Evolutionary conservation across 371 early-diverging fungal species (phyloP).

Genomic region (Batrachochytrium dendrobatidis): DNA sequence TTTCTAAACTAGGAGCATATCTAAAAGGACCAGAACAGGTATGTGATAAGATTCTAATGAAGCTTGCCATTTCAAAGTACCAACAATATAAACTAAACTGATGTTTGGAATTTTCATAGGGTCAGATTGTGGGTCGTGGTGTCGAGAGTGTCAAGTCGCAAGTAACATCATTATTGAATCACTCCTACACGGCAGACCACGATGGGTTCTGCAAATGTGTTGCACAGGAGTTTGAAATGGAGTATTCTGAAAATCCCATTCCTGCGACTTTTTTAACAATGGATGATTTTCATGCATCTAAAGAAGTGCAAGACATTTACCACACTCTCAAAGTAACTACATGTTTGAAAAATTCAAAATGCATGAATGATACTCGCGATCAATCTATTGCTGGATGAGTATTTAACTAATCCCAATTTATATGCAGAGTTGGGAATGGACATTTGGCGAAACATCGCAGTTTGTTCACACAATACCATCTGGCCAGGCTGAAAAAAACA

Average conservation of each 20-base stretch:
- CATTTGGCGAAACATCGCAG: slow-evolving; percentile 86
- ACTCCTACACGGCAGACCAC: slow-evolving; percentile 77
- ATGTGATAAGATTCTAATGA: too few relatives aligned
- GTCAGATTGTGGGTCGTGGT: slow-evolving; percentile 65
- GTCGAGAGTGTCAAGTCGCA: slow-evolving; percentile 82
- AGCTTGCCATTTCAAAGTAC: too few relatives aligned
- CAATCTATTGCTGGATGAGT: background rate
- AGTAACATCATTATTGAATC: slow-evolving; percentile 72
- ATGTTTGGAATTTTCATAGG: background rate
- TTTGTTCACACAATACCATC: slow-evolving; percentile 68
- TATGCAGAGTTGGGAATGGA: slow-evolving; percentile 76
- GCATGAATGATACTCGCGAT: background rate
- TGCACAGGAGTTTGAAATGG: slow-evolving; percentile 57
- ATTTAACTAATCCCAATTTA: slow-evolving; percentile 10
- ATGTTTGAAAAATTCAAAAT: background rate
- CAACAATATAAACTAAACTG: too few relatives aligned
- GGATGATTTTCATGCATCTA: slow-evolving; percentile 18
- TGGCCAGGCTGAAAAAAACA: too few relatives aligned
- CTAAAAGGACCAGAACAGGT: slow-evolving; percentile 33
- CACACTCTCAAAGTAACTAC: background rate
- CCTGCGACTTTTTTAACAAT: background rate
- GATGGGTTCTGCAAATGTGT: slow-evolving; percentile 72
- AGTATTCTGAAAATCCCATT: background rate
- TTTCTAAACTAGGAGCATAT: slow-evolving; percentile 50
- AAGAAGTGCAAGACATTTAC: slow-evolving; percentile 24